Evolutionary conservation across 2,329 filamentous ascomycete species (phyloP), one percentile per base, ranked within the genome.

Genomic region (Alternaria arborescens): DNA sequence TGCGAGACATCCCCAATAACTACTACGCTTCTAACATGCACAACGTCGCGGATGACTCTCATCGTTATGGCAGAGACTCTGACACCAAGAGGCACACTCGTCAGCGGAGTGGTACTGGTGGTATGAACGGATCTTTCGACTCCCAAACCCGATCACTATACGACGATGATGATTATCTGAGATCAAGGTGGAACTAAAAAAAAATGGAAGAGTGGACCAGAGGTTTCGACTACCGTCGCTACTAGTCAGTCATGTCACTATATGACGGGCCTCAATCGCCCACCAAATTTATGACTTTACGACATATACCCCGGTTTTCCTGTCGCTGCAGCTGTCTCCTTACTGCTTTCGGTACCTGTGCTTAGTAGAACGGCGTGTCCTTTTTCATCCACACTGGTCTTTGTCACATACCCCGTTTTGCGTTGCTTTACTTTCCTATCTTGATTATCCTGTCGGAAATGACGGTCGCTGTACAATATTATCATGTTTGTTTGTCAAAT

Each of bases 21-120:
- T 76, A 76, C 44, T 78, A 78, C 47, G 53, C 68, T 2, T 74
- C 73, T 6, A 75, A 74, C 44, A 62, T 76, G 10, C 72, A 78
- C 58, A 73, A 70, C n/a, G 50, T 67, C 2, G 71, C 75, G 8
- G 77, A 79, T 18, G 74, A 77, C 4, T 63, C 66, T 28, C 71
- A 70, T 18, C 65, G 71, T 30, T 74, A 72, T 38, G 66, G 68
- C 34, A 74, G 70, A 55, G 75, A 78, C n/a, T 63, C 69, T 24
- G 76, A 77, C 10, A 61, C 38, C 46, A 72, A 71, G 53, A 68
- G 69, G 44, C 68, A 66, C 24, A 72, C 71, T 26, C 71, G 68
- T 11, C 67, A 71, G 30, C 64, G 73, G 22, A 64, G 71, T 55
- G 71, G 69, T 47, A 72, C 69, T 7, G 60, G 62, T 14, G 70